phyloP scores from a whole-genome alignment of 2,329 filamentous ascomycete genomes.

The Fusarium albidum region DNA sequence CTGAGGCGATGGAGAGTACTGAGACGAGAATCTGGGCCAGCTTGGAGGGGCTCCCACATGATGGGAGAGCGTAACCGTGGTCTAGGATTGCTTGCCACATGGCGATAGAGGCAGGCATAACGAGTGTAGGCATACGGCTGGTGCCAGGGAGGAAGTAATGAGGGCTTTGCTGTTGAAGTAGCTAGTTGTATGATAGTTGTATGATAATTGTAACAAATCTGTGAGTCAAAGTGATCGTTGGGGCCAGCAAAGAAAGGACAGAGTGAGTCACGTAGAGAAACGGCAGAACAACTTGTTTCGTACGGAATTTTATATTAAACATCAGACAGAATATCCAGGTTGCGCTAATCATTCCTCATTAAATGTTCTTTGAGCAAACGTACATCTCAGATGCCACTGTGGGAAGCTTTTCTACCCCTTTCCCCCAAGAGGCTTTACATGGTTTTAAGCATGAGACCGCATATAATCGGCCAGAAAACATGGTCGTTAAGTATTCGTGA shows the following conservation, averaged over 20 bases:
- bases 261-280: not conserved
- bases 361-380: slow-evolving; percentile 8
- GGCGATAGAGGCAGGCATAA: not conserved
- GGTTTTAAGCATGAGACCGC: not conserved
- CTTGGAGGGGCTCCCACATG: not conserved
- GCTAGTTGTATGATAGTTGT: not conserved
- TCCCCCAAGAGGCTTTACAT: not conserved
- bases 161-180: not conserved
- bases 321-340: slow-evolving; percentile 2
- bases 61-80: too few relatives aligned
- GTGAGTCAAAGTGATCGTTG: not conserved
- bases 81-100: not conserved
- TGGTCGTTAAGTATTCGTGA: slow-evolving; percentile 27
- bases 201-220: not conserved
- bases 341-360: slow-evolving; percentile 27
- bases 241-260: not conserved
- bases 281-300: not conserved
- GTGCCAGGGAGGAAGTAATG: not conserved
- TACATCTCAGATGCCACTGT: not conserved
- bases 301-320: slow-evolving; percentile 1
- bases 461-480: slow-evolving; percentile 7
- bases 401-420: slow-evolving; percentile 8
- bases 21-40: not conserved
- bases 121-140: not conserved
- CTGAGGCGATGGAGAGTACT: not conserved